Percentiles rank a stretch among this genome's conserved stretches.
phyloP scores from a whole-genome alignment of 768 basidiomycete genomes.

The Boletus huronensis region DNA sequence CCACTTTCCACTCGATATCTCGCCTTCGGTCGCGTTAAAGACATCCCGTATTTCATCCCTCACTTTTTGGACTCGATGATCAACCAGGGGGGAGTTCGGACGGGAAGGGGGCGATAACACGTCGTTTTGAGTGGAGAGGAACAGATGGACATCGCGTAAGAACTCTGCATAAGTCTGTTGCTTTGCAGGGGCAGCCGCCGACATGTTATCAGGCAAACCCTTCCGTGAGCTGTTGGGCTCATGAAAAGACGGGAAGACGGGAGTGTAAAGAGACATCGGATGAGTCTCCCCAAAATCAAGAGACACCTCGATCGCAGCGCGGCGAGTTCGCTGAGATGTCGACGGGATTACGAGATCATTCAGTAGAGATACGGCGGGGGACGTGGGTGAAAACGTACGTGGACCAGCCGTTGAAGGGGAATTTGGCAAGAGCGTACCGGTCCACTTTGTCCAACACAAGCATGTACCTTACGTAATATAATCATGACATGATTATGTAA shows the following conservation, averaged over 20 bases:
- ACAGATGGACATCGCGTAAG: slow-evolving; percentile 31
- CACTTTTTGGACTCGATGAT: slow-evolving; percentile 29
- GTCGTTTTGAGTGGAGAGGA: slow-evolving; percentile 32
- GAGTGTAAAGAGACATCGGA: slow-evolving; percentile 35
- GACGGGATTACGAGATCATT: not conserved
- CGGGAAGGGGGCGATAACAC: slow-evolving; percentile 35
- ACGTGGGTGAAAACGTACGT: slow-evolving; percentile 2
- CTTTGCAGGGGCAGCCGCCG: not conserved
- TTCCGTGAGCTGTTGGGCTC: slow-evolving; percentile 7
- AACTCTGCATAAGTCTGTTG: slow-evolving; percentile 24
- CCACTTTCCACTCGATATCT: slow-evolving; percentile 49
- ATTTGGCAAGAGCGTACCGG: not conserved
- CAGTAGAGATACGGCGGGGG: not conserved
- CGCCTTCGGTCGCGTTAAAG: slow-evolving; percentile 33
- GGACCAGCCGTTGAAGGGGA: not conserved
- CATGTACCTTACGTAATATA: slow-evolving; percentile 10
- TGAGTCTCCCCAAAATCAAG: not conserved
- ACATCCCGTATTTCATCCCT: slow-evolving; percentile 35
- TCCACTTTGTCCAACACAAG: not conserved
- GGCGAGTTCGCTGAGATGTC: not conserved
- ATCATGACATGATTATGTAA: slow-evolving; percentile 11
- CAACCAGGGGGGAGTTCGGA: slow-evolving; percentile 31
- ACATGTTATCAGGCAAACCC: not conserved
- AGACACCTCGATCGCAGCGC: not conserved
- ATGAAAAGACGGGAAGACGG: slow-evolving; percentile 29